phyloP scores from a whole-genome alignment of 768 basidiomycete genomes.

The Trametes elegans region DNA sequence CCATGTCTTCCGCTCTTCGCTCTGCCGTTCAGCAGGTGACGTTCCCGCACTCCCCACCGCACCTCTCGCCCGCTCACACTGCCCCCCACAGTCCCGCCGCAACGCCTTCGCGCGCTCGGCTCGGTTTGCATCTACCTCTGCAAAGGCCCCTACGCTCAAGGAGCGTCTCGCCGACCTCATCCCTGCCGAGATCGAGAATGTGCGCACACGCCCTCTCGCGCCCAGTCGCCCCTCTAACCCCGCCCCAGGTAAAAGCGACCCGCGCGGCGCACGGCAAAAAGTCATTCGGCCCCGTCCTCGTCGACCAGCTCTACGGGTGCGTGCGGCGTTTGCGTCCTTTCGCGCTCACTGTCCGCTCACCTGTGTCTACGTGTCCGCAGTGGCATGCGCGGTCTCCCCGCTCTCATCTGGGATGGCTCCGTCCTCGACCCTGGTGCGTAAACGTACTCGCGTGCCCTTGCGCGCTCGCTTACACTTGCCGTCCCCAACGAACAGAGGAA shows the following conservation, averaged over 20 bases:
- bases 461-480: conserved; percentile 10
- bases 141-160: conserved; percentile 78
- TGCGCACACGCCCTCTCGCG: conserved; percentile 28
- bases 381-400: conserved; percentile 87
- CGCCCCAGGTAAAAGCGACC: conserved; percentile 70
- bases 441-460: neutral
- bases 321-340: conserved; percentile 20
- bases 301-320: conserved; percentile 89
- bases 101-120: conserved; percentile 46
- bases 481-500: conserved; percentile 64
- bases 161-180: conserved; percentile 93
- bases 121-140: conserved; percentile 62
- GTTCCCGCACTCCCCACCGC: conserved; percentile 29
- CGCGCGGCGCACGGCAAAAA: conserved; percentile 89
- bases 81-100: conserved; percentile 46
- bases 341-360: neutral
- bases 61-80: neutral
- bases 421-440: conserved; percentile 86
- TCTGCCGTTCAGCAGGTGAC: conserved; percentile 35
- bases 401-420: conserved; percentile 97
- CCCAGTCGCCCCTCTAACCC: neutral
- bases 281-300: conserved; percentile 86
- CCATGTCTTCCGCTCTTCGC: conserved; percentile 34
- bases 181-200: conserved; percentile 78
- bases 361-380: conserved; percentile 37